Percentiles rank a stretch among this genome's conserved stretches.
phyloP scores from a whole-genome alignment of 768 basidiomycete genomes.

The Mycena sanguinolenta region DNA sequence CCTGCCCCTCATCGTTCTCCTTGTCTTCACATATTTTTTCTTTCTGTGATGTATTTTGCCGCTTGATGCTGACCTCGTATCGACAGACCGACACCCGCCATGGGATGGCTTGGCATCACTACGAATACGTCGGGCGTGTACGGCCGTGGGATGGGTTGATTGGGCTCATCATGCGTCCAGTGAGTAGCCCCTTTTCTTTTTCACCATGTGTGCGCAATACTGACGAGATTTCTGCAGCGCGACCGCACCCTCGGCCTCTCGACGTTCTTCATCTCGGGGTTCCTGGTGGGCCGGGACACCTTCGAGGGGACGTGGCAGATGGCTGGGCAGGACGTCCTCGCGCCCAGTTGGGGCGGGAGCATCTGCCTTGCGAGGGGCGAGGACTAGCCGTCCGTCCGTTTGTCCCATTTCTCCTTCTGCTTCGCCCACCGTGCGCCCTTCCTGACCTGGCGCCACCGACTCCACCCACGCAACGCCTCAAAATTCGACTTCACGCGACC shows the following conservation, averaged over 20 bases:
- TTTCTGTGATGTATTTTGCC: not conserved
- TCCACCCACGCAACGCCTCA: too few relatives aligned
- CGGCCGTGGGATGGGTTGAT: conserved; percentile 57
- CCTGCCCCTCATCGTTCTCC: too few relatives aligned
- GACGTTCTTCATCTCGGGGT: conserved; percentile 35
- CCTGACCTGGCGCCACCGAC: too few relatives aligned
- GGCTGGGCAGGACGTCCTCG: conserved; percentile 33
- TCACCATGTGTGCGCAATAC: not conserved
- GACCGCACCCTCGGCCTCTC: conserved; percentile 32
- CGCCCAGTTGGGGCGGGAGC: conserved; percentile 36
- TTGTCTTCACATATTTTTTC: too few relatives aligned
- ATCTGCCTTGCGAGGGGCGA: conserved; percentile 29
- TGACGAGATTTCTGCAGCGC: conserved; percentile 27
- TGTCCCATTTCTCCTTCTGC: too few relatives aligned
- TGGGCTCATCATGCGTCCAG: conserved; percentile 52
- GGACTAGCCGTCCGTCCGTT: too few relatives aligned
- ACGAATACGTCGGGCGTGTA: conserved; percentile 52
- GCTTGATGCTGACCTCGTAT: not conserved
- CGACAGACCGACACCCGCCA: conserved; percentile 57
- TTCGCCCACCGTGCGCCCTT: too few relatives aligned
- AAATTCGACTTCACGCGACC: too few relatives aligned
- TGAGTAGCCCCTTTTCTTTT: conserved; percentile 2
- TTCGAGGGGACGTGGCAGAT: conserved; percentile 37
- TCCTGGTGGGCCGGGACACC: conserved; percentile 33
- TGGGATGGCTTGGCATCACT: conserved; percentile 54